Percentiles rank a stretch among this genome's conserved stretches.
These are phyloP conservation scores for Gastrodia elata DNA, from an alignment of 106 monocot species.

Conservation along the genomic window DNA sequence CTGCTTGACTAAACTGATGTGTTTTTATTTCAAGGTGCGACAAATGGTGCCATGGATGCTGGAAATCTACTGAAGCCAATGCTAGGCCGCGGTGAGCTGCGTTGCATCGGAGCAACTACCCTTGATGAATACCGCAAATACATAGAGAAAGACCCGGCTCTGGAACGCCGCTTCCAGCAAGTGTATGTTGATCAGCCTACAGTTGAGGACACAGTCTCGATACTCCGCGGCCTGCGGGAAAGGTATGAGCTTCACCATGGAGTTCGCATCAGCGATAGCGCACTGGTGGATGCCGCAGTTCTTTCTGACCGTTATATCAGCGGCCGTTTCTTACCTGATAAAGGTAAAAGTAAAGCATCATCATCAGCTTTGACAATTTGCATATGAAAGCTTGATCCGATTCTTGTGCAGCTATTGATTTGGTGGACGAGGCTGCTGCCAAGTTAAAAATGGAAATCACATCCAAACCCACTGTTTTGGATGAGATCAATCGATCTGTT, in stretches of 20 bases:
- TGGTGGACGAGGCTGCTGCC: slow-evolving; percentile 99
- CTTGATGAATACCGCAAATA: slow-evolving; percentile 97
- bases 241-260: slow-evolving; percentile 99
- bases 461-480: slow-evolving; percentile 87
- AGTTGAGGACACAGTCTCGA: slow-evolving; percentile 91
- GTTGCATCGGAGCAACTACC: slow-evolving; percentile 96
- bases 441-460: slow-evolving; percentile 99
- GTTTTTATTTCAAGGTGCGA: slow-evolving; percentile 68
- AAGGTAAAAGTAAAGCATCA: slow-evolving; percentile 90
- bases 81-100: slow-evolving; percentile 95
- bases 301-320: slow-evolving; percentile 97
- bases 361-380: not conserved
- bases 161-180: slow-evolving; percentile 96
- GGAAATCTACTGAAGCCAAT: slow-evolving; percentile 95
- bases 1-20: too few relatives aligned
- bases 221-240: slow-evolving; percentile 90
- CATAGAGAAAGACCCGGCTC: slow-evolving; percentile 94
- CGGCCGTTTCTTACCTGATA: slow-evolving; percentile 95
- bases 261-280: slow-evolving; percentile 86
- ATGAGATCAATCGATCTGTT: slow-evolving; percentile 95
- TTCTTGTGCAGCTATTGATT: slow-evolving; percentile 75
- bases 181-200: slow-evolving; percentile 95
- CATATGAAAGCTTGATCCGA: not conserved
- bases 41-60: slow-evolving; percentile 98
- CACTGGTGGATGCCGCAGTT: slow-evolving; percentile 88